Conservation (phyloP, 2,329 filamentous ascomycete species). For the Diaporthe caulivora region DNA sequence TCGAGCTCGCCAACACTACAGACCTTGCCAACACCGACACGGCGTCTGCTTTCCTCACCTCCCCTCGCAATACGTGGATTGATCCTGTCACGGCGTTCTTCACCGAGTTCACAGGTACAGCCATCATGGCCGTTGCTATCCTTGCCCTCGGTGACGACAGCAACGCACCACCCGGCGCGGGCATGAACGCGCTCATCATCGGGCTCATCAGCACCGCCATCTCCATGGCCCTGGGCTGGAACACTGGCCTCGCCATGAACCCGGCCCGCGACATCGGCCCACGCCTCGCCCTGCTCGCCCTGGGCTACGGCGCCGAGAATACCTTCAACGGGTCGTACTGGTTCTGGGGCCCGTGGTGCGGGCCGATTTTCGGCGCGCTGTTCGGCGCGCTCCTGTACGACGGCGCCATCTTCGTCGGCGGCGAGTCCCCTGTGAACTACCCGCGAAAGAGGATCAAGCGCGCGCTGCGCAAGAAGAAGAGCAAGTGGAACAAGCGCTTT, state of each 20-base stretch:
- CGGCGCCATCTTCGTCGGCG: conserved; percentile 62
- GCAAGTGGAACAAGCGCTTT: conserved; percentile 43
- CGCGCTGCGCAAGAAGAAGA: conserved; percentile 58
- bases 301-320: conserved; percentile 56
- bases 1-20: conserved; percentile 42
- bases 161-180: conserved; percentile 61
- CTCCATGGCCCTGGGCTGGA: conserved; percentile 56
- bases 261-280: conserved; percentile 64
- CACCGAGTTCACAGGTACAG: conserved; percentile 59
- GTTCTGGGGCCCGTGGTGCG: conserved; percentile 59
- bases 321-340: conserved; percentile 58
- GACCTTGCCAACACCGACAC: conserved; percentile 47
- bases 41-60: conserved; percentile 57
- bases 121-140: conserved; percentile 55
- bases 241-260: conserved; percentile 62
- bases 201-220: conserved; percentile 55
- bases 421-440: conserved; percentile 65
- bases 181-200: conserved; percentile 64
- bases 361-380: conserved; percentile 52
- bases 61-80: conserved; percentile 54
- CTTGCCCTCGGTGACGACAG: conserved; percentile 60
- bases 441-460: conserved; percentile 56
- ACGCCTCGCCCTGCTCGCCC: conserved; percentile 56
- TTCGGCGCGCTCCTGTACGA: conserved; percentile 63
- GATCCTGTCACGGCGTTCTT: conserved; percentile 56